These are phyloP conservation scores for Cerrena zonata DNA, from an alignment of 1,284 basidiomycete genomes.

Conservation along the genomic window DNA sequence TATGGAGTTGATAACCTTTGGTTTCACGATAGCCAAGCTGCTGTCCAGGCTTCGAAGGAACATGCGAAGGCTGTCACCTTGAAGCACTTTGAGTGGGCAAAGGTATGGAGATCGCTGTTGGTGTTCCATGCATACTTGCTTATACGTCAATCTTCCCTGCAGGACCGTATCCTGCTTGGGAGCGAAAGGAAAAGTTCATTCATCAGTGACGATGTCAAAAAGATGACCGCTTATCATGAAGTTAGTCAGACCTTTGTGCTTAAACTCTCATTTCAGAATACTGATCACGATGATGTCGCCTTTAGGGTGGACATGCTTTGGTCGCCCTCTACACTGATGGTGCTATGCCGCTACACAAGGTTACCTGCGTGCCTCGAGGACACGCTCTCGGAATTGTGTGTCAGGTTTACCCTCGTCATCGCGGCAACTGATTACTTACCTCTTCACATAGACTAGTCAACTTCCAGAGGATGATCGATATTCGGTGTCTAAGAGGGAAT, in stretches of 20 bases:
- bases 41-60: slow-evolving; percentile 87
- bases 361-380: slow-evolving; percentile 90
- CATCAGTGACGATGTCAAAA: slow-evolving; percentile 79
- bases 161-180: slow-evolving; percentile 93
- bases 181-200: slow-evolving; percentile 85
- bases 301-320: slow-evolving; percentile 84
- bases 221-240: slow-evolving; percentile 92
- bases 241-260: slow-evolving; percentile 29
- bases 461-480: slow-evolving; percentile 79
- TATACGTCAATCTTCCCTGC: slow-evolving; percentile 6
- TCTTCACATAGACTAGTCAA: slow-evolving; percentile 62
- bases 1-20: background rate
- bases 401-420: slow-evolving; percentile 18
- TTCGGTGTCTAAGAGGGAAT: slow-evolving; percentile 70
- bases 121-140: background rate
- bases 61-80: slow-evolving; percentile 65
- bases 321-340: slow-evolving; percentile 87
- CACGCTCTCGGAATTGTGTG: slow-evolving; percentile 83
- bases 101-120: slow-evolving; percentile 38
- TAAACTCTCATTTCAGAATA: slow-evolving; percentile 3
- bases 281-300: slow-evolving; percentile 6
- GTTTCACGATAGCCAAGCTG: slow-evolving; percentile 61
- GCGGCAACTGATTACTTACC: background rate
- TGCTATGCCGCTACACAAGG: slow-evolving; percentile 92
- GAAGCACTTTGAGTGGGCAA: slow-evolving; percentile 93